These are phyloP conservation scores for Colletotrichum lupini DNA, from an alignment of 2,329 filamentous ascomycete species.

Conservation along the genomic window DNA sequence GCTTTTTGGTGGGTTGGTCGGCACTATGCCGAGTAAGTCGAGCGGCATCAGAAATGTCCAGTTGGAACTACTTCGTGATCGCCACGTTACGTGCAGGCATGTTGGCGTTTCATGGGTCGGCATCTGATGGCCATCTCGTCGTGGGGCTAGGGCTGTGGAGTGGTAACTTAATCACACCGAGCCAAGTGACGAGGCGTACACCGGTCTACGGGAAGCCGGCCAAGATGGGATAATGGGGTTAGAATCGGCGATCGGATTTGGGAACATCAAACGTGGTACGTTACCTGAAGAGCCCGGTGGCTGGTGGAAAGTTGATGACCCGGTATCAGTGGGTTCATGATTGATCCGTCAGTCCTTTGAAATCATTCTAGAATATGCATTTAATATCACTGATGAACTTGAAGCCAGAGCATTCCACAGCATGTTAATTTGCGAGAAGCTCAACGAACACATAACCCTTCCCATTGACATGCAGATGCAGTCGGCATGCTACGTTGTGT, in stretches of 20 bases:
- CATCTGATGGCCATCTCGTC: not conserved
- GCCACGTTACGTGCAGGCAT: not conserved
- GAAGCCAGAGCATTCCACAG: not conserved
- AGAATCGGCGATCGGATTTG: not conserved
- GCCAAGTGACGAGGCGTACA: not conserved
- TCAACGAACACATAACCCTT: not conserved
- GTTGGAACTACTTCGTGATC: not conserved
- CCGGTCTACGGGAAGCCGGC: not conserved
- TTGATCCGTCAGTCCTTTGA: too few species aligned
- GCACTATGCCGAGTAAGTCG: too few species aligned
- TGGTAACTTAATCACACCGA: not conserved
- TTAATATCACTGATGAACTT: not conserved
- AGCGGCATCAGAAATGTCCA: not conserved
- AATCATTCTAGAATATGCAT: not conserved
- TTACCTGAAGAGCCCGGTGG: not conserved
- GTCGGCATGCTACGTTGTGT: not conserved
- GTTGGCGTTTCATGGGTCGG: not conserved
- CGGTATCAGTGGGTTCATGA: not conserved
- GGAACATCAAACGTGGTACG: not conserved
- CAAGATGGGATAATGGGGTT: not conserved
- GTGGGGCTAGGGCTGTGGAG: not conserved
- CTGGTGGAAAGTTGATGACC: not conserved
- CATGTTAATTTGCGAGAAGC: too few species aligned
- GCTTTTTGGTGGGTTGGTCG: too few species aligned
- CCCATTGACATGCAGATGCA: not conserved